Evolutionary conservation across 1,284 basidiomycete genomes (phyloP), one percentile per base, ranked within the genome.

Genomic region (Blastosporella zonata): DNA sequence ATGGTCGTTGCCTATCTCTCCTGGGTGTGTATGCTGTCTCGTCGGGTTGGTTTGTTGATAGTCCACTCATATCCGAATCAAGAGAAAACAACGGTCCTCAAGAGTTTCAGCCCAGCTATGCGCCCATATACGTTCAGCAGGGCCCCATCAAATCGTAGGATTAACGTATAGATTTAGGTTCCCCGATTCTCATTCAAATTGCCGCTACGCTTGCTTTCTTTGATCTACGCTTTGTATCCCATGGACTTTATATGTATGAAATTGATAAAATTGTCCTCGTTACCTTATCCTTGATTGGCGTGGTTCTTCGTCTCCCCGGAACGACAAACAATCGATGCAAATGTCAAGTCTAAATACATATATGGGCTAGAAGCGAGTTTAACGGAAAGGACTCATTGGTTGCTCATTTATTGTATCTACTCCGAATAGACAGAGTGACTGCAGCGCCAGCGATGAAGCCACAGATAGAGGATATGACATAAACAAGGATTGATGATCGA

Each of bases 71-170:
- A 5, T 28, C 8, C 9, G 27, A 18, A 15, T 18, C 13, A 51
- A 31, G 55, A 31, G 48, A 52, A 46, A 40, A 33, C 46, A 41
- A 17, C 5, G 34, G 53, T 22, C 53, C 54, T 23, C 55, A 47
- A 38, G 67, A 63, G 5, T 61, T 59, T 52, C 65, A 58, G 29
- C 55, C 64, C 36, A 69, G 68, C 6, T 70, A 71, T 55, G 66
- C 64, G 40, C 68, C 69, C 35, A 55, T 55, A 9, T 70, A 71
- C 53, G 54, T 67, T 23, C 50, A 47, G 28, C 52, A 56, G 33
- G 47, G 23, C 17, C 44, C 48, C 18, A 46, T 39, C 38, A 61
- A 58, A 43, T 42, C 55, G 43, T 46, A 52, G 25, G 15, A 6
- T 33, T 25, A 31, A 34, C n/a, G 3, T 34, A n/a, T n/a, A n/a